These are phyloP conservation scores for Backusella australiensis DNA, from an alignment of 192 early-diverging fungal species.

Conservation along the genomic window DNA sequence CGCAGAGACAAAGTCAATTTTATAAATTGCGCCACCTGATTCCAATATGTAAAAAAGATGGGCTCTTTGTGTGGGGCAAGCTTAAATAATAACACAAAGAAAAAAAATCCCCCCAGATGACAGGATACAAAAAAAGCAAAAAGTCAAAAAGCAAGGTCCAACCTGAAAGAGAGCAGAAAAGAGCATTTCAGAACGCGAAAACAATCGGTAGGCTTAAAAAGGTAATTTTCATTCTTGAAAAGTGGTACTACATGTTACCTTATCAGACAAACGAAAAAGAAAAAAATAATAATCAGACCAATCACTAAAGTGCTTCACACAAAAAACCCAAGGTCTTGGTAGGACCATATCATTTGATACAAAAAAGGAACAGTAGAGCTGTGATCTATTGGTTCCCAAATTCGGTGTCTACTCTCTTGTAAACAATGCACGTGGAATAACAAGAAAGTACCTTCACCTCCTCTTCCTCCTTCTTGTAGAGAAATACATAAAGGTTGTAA, in stretches of 20 bases:
- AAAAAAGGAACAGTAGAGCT: not conserved
- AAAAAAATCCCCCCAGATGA: not conserved
- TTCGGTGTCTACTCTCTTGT: not conserved
- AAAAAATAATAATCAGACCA: not conserved
- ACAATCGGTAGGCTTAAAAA: not conserved
- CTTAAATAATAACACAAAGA: not conserved
- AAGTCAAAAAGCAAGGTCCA: not conserved
- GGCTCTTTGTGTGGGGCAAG: not conserved
- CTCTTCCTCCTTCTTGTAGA: not conserved
- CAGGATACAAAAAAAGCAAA: conserved; percentile 3
- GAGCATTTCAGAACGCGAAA: not conserved
- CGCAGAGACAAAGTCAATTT: not conserved
- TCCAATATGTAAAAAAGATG: not conserved
- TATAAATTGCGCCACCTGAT: not conserved
- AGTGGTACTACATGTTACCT: conserved; percentile 1
- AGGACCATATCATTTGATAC: not conserved
- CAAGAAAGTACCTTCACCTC: not conserved
- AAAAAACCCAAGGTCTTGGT: not conserved
- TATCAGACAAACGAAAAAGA: not conserved
- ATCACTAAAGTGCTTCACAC: not conserved
- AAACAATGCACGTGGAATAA: not conserved
- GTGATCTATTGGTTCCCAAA: not conserved
- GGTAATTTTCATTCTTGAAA: not conserved
- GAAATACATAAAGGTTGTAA: not conserved
- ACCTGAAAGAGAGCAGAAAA: not conserved